Base-by-base conservation (phyloP, 2,329 filamentous ascomycete genomes). In the Fusarium miscanthi region DNA sequence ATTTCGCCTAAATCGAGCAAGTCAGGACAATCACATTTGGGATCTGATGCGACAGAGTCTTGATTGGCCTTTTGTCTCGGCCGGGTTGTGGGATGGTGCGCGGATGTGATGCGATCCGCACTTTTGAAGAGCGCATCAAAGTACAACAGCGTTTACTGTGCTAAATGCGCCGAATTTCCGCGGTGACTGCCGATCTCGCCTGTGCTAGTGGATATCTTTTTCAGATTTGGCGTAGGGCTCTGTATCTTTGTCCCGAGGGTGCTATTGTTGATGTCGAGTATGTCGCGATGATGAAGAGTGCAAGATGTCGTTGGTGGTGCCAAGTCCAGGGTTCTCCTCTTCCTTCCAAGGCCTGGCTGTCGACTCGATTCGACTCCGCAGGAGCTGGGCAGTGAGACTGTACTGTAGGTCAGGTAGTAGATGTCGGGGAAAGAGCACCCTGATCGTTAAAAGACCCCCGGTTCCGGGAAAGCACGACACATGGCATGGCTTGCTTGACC, bases 51-150 rank as follows among this genome's bases (percentile, higher is more conserved):
- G 70, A 76, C 71, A 59, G 64, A 61, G 64, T 46, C 70, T 63
- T 69, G 68, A 66, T 73, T 76, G 70, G 70, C 37, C 42, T 67
- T 51, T 46, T 60, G 40, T n/a, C 31, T 62, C 41, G 59, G 62
- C 49, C 57, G 65, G 66, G 59, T 52, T 57, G 61, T 66, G 66
- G 66, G 68, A 67, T 68, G 68, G 63, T 68, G 45, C 41, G 45
- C 48, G 58, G 60, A 58, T 69, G 69, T 65, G 70, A 66, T 74
- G 74, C 74, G 72, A 76, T 76, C 74, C 72, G 74, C 70, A 76
- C 67, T 64, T 69, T 73, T 69, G 64, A 48, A 68, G 41, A 53
- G 69, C 59, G 56, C 69, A 58, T 63, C 63, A 58, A 68, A 66
- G 49, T 58, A 35, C 48, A 53, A n/a, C 60, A 66, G 37, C 19